Evolutionary conservation across 2,329 filamentous ascomycete species (phyloP).

Genomic region (Emmonsiellopsis sp.): DNA sequence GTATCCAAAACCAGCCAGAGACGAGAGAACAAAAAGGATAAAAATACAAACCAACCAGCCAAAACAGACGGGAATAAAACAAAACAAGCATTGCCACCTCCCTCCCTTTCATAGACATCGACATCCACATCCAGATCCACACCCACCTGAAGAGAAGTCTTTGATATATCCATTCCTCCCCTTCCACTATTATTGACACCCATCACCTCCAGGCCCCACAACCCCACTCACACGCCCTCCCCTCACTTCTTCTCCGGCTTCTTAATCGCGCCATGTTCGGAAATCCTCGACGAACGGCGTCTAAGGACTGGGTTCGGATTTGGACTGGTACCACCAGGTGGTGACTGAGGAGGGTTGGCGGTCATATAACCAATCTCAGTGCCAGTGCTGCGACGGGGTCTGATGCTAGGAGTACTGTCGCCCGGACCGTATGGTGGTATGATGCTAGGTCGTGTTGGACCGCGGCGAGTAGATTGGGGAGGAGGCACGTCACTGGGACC

Average conservation of each 20-base stretch:
- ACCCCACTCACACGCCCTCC: background rate
- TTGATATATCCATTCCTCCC: background rate
- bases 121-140: too few species aligned
- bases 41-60: too few species aligned
- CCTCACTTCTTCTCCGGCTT: constrained; percentile 1
- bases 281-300: background rate
- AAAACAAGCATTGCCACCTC: too few species aligned
- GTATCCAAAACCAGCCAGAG: too few species aligned
- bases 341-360: background rate
- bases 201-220: background rate
- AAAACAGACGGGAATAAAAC: too few species aligned
- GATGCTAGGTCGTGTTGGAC: background rate
- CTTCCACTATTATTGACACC: background rate
- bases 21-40: too few species aligned
- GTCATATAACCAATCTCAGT: background rate
- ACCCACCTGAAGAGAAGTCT: too few species aligned
- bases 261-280: background rate
- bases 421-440: background rate
- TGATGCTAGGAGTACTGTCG: background rate
- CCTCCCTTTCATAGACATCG: too few species aligned
- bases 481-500: background rate
- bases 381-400: background rate
- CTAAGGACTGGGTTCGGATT: too few species aligned
- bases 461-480: background rate
- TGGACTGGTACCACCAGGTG: background rate